A percentile compares a stretch with the other conserved stretches of the same genome.
These are phyloP conservation scores for Volvox africanus DNA, from an alignment of 139 green algal genomes.

Conservation along the genomic window DNA sequence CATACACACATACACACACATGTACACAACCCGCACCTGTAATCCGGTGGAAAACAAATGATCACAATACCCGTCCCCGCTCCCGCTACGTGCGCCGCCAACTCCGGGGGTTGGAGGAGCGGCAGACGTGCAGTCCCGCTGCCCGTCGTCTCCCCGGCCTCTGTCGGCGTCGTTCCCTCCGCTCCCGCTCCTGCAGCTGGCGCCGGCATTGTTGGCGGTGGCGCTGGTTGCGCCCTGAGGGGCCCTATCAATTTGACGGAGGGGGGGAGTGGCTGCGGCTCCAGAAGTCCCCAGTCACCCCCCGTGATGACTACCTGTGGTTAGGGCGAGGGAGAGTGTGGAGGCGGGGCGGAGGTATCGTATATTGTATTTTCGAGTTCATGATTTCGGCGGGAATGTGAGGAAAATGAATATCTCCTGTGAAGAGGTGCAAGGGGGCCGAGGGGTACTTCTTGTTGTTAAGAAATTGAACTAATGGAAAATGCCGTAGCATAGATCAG, in stretches of 20 bases:
- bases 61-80: conserved; percentile 21
- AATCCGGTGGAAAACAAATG: conserved; percentile 33
- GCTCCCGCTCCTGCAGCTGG: neutral
- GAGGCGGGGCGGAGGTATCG: neutral
- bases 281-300: conserved; percentile 42
- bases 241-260: conserved; percentile 29
- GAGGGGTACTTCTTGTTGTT: too few relatives aligned
- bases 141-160: too few relatives aligned
- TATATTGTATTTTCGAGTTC: too few relatives aligned
- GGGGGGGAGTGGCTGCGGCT: conserved; percentile 40
- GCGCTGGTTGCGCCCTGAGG: neutral
- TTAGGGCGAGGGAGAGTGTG: neutral
- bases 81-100: conserved; percentile 10
- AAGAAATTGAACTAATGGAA: too few relatives aligned
- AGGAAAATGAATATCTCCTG: too few relatives aligned
- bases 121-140: neutral
- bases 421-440: too few relatives aligned
- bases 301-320: conserved; percentile 28
- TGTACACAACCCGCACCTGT: neutral
- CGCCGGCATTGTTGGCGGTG: too few relatives aligned
- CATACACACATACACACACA: too few relatives aligned
- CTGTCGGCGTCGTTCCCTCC: neutral
- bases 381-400: too few relatives aligned
- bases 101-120: neutral
- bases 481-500: too few relatives aligned